A percentile compares a stretch with the other conserved stretches of the same genome.
Evolutionary conservation across 78 protist genomes (phyloP).

Genomic region (Diacronema lutheri): DNA sequence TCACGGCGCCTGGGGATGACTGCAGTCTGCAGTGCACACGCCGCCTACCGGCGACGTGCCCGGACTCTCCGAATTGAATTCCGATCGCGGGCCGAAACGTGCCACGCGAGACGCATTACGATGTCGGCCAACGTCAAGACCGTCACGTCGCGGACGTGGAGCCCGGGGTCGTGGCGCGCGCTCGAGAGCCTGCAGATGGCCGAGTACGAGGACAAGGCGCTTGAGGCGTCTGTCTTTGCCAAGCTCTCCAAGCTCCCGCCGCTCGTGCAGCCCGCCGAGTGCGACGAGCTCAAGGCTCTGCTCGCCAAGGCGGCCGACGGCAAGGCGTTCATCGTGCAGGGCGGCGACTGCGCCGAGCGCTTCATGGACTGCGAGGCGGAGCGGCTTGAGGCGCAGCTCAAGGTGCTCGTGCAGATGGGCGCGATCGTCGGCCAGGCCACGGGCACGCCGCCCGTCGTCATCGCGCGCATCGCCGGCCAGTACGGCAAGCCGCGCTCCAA

Average conservation of each 20-base stretch:
- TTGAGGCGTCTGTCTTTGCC: neutral
- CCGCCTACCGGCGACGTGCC: too few relatives aligned
- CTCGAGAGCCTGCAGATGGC: conserved; percentile 45
- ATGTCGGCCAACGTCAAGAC: neutral
- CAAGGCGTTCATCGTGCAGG: conserved; percentile 60
- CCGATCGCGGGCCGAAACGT: too few relatives aligned
- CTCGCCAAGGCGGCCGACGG: conserved; percentile 49
- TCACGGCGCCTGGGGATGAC: too few relatives aligned
- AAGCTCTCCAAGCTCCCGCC: conserved; percentile 40
- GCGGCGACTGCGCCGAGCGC: conserved; percentile 76
- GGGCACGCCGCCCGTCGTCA: conserved; percentile 52
- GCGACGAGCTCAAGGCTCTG: conserved; percentile 8
- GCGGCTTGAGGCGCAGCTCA: conserved; percentile 41
- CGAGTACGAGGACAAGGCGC: conserved; percentile 35
- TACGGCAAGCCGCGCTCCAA: conserved; percentile 45
- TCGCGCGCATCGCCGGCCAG: conserved; percentile 71
- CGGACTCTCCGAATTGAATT: too few relatives aligned
- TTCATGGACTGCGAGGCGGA: conserved; percentile 45
- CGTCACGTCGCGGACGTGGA: conserved; percentile 16
- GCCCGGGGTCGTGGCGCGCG: conserved; percentile 35
- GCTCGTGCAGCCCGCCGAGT: conserved; percentile 48
- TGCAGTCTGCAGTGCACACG: too few relatives aligned
- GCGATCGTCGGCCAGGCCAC: conserved; percentile 37
- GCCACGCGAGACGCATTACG: too few relatives aligned
- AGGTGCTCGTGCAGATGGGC: conserved; percentile 59